A percentile compares a stretch with the other conserved stretches of the same genome.
Evolutionary conservation across 371 early-diverging fungal genomes (phyloP).

Genomic region (Mortierella sp.): DNA sequence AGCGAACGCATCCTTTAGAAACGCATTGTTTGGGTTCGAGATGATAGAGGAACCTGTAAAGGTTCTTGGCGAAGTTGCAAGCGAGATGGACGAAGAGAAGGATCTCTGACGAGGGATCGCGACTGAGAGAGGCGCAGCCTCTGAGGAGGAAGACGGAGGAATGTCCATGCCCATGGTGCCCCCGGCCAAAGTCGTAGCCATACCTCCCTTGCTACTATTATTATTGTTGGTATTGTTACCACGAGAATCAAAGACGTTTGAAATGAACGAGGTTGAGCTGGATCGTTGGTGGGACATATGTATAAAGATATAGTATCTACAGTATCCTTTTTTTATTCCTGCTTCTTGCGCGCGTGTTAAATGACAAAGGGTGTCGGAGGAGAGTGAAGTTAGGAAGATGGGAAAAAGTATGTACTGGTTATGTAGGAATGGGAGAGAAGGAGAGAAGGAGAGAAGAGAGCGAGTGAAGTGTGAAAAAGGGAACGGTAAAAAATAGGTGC

Average conservation of each 20-base stretch:
- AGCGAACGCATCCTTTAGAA: conserved; percentile 19
- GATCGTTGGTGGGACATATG: conserved; percentile 48
- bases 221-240: conserved; percentile 2
- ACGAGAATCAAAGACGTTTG: conserved; percentile 20
- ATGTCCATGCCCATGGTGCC: not conserved
- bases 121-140: conserved; percentile 18
- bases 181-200: conserved; percentile 10
- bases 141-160: not conserved
- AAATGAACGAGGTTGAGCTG: conserved; percentile 35
- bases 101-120: conserved; percentile 48
- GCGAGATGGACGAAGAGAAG: conserved; percentile 40
- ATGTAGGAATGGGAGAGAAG: not conserved
- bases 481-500: not conserved
- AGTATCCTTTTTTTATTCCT: too few relatives aligned
- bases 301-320: not conserved
- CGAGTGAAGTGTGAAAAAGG: not conserved
- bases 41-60: conserved; percentile 39
- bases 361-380: too few relatives aligned
- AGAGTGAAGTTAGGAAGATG: not conserved
- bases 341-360: not conserved
- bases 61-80: conserved; percentile 35
- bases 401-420: not conserved
- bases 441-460: conserved; percentile 1
- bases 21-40: conserved; percentile 37
- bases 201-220: conserved; percentile 10